A percentile compares a stretch with the other conserved stretches of the same genome.
Conservation (phyloP, 2,329 filamentous ascomycete species). For the Dryadomyces quercus-mongolicae region DNA sequence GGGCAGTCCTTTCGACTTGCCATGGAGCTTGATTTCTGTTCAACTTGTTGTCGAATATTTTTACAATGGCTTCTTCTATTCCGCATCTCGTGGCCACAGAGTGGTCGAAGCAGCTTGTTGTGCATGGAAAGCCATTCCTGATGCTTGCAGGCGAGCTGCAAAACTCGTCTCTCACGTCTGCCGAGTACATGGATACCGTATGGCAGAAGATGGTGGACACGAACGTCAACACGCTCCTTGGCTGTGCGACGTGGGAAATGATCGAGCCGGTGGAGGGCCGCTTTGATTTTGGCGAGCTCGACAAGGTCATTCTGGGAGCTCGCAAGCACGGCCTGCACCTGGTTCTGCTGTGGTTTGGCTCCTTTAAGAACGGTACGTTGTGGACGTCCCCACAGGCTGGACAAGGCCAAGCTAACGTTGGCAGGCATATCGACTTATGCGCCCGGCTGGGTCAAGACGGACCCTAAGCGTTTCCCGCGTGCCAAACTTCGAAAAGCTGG, state of each 20-base stretch:
- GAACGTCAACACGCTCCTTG: slow-evolving; percentile 19
- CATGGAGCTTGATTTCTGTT: not conserved
- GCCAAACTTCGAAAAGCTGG: slow-evolving; percentile 17
- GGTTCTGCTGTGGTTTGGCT: slow-evolving; percentile 16
- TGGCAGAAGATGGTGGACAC: slow-evolving; percentile 14
- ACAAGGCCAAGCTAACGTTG: not conserved
- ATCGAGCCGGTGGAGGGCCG: slow-evolving; percentile 18
- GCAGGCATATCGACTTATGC: slow-evolving; percentile 12
- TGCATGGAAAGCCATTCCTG: slow-evolving; percentile 19
- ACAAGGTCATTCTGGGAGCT: slow-evolving; percentile 14
- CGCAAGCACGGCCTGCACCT: slow-evolving; percentile 13
- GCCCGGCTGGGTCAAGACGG: slow-evolving; percentile 16
- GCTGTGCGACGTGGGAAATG: slow-evolving; percentile 19
- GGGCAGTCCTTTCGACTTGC: no score
- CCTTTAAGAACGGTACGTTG: slow-evolving; percentile 14
- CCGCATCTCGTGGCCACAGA: not conserved
- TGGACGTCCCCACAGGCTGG: no score
- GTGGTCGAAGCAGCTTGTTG: slow-evolving; percentile 17
- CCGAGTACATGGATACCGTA: slow-evolving; percentile 15
- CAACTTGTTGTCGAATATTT: not conserved
- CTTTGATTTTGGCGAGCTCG: slow-evolving; percentile 17
- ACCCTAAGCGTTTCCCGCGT: slow-evolving; percentile 16
- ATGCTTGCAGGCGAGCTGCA: slow-evolving; percentile 19
- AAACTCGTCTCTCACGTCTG: slow-evolving; percentile 17
- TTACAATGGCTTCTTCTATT: not conserved